Evolutionary conservation across 2,329 filamentous ascomycete species (phyloP).

Genomic region (Rasamsonia emersonii): DNA sequence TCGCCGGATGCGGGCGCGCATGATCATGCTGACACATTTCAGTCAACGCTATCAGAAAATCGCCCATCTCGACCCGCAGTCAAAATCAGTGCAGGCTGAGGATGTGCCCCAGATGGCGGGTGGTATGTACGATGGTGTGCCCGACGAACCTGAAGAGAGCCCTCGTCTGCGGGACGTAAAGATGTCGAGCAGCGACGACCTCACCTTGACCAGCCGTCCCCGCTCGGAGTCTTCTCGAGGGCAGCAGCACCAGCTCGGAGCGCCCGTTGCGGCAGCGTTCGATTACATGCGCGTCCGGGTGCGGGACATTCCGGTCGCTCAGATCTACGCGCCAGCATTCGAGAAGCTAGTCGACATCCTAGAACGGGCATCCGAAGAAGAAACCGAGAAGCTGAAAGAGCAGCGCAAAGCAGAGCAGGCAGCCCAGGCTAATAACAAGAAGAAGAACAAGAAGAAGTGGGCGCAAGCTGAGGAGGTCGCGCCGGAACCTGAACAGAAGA

Average conservation of each 20-base stretch:
- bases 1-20: constrained; percentile 65
- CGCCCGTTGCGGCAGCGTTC: constrained; percentile 52
- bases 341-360: constrained; percentile 42
- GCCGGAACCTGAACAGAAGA: background rate
- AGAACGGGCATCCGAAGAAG: constrained; percentile 23
- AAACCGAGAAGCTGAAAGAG: constrained; percentile 17
- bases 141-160: constrained; percentile 13
- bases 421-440: constrained; percentile 13
- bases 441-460: constrained; percentile 15
- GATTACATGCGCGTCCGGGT: constrained; percentile 57
- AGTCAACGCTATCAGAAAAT: constrained; percentile 82
- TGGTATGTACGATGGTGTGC: constrained; percentile 19
- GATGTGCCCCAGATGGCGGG: constrained; percentile 12
- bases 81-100: constrained; percentile 9
- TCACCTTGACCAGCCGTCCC: background rate
- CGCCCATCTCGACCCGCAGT: constrained; percentile 40
- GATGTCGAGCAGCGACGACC: constrained; percentile 11
- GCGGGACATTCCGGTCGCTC: constrained; percentile 49
- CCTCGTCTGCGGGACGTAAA: background rate
- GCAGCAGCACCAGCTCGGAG: constrained; percentile 19
- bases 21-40: constrained; percentile 87
- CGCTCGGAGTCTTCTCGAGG: constrained; percentile 1
- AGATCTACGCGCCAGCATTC: constrained; percentile 49
- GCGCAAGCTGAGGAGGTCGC: constrained; percentile 4
- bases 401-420: constrained; percentile 15